A percentile compares a stretch with the other conserved stretches of the same genome.
Conservation (phyloP, 495 filamentous ascomycete genomes). For the Lindgomyces ingoldianus region DNA sequence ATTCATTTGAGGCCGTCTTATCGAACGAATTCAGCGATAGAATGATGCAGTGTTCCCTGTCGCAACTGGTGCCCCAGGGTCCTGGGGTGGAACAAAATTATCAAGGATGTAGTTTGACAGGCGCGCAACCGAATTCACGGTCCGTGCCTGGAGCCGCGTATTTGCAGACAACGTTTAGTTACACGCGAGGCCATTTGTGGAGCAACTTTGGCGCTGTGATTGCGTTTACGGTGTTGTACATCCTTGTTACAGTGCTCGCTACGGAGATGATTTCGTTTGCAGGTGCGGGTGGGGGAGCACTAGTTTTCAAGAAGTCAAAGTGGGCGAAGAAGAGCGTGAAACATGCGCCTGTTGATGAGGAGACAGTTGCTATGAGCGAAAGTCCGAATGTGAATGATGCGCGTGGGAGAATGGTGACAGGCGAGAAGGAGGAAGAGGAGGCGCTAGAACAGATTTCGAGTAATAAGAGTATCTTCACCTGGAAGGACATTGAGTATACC, state of each 20-base stretch:
- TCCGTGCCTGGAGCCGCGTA: slow-evolving; percentile 58
- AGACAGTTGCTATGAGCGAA: slow-evolving; percentile 36
- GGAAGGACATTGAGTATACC: slow-evolving; percentile 69
- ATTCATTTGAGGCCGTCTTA: slow-evolving; percentile 62
- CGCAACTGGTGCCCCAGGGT: slow-evolving; percentile 50
- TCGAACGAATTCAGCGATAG: slow-evolving; percentile 54
- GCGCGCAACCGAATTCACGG: slow-evolving; percentile 54
- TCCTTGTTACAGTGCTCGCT: slow-evolving; percentile 42
- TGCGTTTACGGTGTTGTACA: slow-evolving; percentile 51
- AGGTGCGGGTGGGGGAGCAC: slow-evolving; percentile 50
- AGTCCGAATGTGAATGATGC: slow-evolving; percentile 9
- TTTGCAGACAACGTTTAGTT: slow-evolving; percentile 56
- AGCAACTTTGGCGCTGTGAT: slow-evolving; percentile 63
- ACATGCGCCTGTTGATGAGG: slow-evolving; percentile 50
- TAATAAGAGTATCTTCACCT: slow-evolving; percentile 73
- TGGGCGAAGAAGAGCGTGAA: slow-evolving; percentile 57
- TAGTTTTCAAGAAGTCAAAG: slow-evolving; percentile 69
- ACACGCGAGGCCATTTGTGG: slow-evolving; percentile 61
- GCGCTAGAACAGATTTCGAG: slow-evolving; percentile 58
- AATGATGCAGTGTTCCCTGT: slow-evolving; percentile 58
- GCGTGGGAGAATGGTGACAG: slow-evolving; percentile 9
- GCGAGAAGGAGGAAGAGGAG: slow-evolving; percentile 44
- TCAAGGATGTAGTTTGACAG: slow-evolving; percentile 59
- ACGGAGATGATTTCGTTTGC: slow-evolving; percentile 42
- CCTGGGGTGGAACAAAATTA: slow-evolving; percentile 59